Evolutionary conservation across 495 filamentous ascomycete genomes (phyloP), one percentile per base, ranked within the genome.

Genomic region (Penicillium antarcticum): DNA sequence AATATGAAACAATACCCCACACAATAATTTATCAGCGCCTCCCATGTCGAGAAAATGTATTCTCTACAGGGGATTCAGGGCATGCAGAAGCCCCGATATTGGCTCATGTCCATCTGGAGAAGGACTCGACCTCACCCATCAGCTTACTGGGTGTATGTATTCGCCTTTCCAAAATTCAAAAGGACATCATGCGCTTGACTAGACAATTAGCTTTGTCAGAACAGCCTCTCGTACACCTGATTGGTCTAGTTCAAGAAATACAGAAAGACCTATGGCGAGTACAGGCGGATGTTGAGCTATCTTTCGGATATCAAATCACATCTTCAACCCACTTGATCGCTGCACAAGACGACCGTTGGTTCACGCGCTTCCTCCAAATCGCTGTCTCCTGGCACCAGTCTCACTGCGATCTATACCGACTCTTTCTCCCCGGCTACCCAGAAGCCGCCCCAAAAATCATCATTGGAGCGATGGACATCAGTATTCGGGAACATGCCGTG

Each of bases 351-450:
- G 48, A 48, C 4, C 43, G 48, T 3, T 58, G 56, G 56, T 54
- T 58, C 12, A 16, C 42, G 8, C 51, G 56, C 11, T 43, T 42
- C 26, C 51, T 55, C 4, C 47, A 54, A 16, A 45, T 52, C 3
- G 50, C 53, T 0, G 37, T 55, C 9, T 49, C 44, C 14, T 63
- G 60, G 60, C 56, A 60, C 11, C 53, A 60, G 16, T 51, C 48
- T 0, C 51, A 63, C 19, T 63, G 57, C 33, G 56, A 63, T 39
- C 42, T 63, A 8, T 57, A 54, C 32, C 50, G 60, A 2, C 41
- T 63, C 5, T 63, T 63, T 34, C 50, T 63, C 9, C 49, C 60
- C 8, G 33, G 45, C 5, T 56, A 60, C 39, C 43, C 51, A 2
- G 53, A 49, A n/a, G 50, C 53, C 2, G 56, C 56, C 1, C 57